These are phyloP conservation scores for Coemansia sp. DNA, from an alignment of 192 early-diverging fungal genomes.

Conservation along the genomic window DNA sequence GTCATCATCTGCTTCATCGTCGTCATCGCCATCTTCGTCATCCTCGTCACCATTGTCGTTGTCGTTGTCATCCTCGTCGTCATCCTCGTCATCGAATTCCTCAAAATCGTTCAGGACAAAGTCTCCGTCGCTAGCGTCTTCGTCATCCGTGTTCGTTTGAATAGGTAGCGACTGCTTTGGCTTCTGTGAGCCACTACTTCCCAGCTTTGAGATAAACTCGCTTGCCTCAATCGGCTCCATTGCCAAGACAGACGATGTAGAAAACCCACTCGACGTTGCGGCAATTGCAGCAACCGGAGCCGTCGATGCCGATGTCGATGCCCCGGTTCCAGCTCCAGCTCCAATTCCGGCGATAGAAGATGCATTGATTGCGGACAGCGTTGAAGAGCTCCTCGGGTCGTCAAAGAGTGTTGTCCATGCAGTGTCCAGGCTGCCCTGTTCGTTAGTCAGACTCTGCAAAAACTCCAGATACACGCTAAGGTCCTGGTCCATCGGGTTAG, in stretches of 20 bases:
- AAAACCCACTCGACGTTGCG: background rate
- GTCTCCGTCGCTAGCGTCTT: constrained; percentile 48
- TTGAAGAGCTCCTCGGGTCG: constrained; percentile 3
- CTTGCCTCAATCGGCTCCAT: background rate
- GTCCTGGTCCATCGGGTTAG: constrained; percentile 32
- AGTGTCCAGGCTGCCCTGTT: constrained; percentile 20
- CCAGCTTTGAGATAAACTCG: background rate
- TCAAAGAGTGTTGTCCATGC: constrained; percentile 42
- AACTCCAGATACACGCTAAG: constrained; percentile 44
- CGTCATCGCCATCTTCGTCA: constrained; percentile 1
- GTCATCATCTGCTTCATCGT: background rate
- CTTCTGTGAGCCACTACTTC: background rate
- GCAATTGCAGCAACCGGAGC: background rate
- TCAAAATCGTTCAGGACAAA: constrained; percentile 45
- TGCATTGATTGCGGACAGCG: background rate
- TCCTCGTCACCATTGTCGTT: constrained; percentile 33
- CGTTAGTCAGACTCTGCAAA: constrained; percentile 36
- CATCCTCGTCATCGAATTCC: constrained; percentile 43
- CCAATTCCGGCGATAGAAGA: constrained; percentile 1
- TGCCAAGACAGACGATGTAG: background rate
- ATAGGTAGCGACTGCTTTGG: background rate
- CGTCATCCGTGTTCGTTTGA: constrained; percentile 27
- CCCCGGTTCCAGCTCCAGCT: too few relatives aligned
- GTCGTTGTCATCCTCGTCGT: constrained; percentile 44
- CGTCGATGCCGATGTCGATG: background rate